phyloP scores from a whole-genome alignment of 805 yeast genomes.

The Citeromyces nyonsensis region DNA sequence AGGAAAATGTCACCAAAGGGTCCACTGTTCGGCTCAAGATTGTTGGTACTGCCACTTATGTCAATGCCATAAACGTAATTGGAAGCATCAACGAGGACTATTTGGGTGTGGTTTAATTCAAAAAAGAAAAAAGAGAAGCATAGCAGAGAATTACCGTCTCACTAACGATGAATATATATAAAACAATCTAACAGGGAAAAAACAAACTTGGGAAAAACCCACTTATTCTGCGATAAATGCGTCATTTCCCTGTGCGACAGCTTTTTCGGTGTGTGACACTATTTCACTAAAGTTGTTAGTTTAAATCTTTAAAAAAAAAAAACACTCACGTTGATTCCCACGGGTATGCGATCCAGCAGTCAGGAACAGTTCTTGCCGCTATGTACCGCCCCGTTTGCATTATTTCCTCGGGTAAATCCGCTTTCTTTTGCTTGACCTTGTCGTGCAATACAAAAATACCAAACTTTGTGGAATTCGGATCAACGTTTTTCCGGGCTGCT shows the following conservation, averaged over 20 bases:
- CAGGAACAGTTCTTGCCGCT: slow-evolving; percentile 65
- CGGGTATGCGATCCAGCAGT: slow-evolving; percentile 77
- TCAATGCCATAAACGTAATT: slow-evolving; percentile 91
- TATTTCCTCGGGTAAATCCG: slow-evolving; percentile 52
- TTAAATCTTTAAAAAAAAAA: slow-evolving; percentile 12
- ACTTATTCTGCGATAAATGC: slow-evolving; percentile 2
- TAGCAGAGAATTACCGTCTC: not conserved
- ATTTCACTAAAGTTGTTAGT: slow-evolving; percentile 35
- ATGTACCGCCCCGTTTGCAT: slow-evolving; percentile 45
- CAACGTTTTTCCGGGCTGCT: slow-evolving; percentile 33
- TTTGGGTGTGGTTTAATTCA: slow-evolving; percentile 35
- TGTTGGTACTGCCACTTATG: slow-evolving; percentile 95
- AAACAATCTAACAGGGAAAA: too few relatives aligned
- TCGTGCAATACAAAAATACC: slow-evolving; percentile 71
- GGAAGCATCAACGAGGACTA: slow-evolving; percentile 97
- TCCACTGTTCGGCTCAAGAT: slow-evolving; percentile 87
- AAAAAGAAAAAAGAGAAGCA: not conserved
- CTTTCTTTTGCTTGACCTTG: slow-evolving; percentile 57
- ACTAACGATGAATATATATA: too few relatives aligned
- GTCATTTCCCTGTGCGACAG: slow-evolving; percentile 65
- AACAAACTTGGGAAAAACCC: too few relatives aligned
- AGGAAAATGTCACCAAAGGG: slow-evolving; percentile 89
- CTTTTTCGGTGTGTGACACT: slow-evolving; percentile 55
- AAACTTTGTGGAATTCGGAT: slow-evolving; percentile 42
- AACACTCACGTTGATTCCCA: slow-evolving; percentile 38